Conservation (phyloP, 441 rosid genomes). For the Gossypium laxum region DNA sequence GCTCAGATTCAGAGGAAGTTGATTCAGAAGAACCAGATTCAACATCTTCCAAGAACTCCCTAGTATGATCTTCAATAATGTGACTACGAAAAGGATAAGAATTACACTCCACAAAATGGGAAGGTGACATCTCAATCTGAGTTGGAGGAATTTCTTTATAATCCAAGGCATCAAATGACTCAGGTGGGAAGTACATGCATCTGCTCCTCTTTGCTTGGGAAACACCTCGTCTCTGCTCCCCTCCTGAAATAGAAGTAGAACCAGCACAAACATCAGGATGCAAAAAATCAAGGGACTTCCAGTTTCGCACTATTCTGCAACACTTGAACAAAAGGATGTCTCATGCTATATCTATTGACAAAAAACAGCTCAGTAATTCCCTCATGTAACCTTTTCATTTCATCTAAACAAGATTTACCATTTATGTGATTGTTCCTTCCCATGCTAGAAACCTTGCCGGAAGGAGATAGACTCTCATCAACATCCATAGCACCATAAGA, state of each 20-base stretch:
- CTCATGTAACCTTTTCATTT: constrained; percentile 13
- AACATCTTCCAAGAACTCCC: constrained; percentile 43
- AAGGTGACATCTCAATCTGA: constrained; percentile 33
- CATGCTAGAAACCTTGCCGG: constrained; percentile 34
- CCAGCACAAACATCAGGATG: constrained; percentile 23
- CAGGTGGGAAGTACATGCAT: constrained; percentile 40
- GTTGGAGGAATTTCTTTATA: constrained; percentile 38
- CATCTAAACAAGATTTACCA: constrained; percentile 39
- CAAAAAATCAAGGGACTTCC: constrained; percentile 14
- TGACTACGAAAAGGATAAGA: constrained; percentile 33
- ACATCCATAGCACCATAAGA: constrained; percentile 38
- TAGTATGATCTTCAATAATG: constrained; percentile 40
- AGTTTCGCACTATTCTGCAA: constrained; percentile 15
- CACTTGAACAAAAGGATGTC: constrained; percentile 17
- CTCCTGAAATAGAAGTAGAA: constrained; percentile 43
- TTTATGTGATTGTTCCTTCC: constrained; percentile 36
- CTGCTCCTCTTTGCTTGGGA: constrained; percentile 54
- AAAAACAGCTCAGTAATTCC: constrained; percentile 14
- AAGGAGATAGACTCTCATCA: constrained; percentile 36
- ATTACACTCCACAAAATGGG: constrained; percentile 36
- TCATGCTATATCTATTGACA: constrained; percentile 16
- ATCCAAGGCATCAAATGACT: constrained; percentile 39
- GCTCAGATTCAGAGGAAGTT: constrained; percentile 43
- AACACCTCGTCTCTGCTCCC: constrained; percentile 35
- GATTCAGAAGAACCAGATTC: constrained; percentile 29